Conservation (phyloP, 257 asterid species). For the Capsicum pubescens region DNA sequence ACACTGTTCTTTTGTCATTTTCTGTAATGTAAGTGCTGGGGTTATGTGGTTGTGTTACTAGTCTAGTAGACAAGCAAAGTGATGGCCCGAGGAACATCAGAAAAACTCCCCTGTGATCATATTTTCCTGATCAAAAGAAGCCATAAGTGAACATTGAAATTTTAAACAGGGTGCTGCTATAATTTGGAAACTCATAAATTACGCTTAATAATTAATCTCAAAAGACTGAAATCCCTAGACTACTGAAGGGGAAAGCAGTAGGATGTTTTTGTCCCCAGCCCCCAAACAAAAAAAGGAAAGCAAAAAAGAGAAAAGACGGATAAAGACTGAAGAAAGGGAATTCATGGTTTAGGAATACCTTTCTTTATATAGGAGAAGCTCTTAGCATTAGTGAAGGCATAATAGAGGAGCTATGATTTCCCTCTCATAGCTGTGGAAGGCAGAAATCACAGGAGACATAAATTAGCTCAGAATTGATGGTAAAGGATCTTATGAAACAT, state of each 20-base stretch:
- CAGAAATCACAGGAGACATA: neutral
- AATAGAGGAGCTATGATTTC: neutral
- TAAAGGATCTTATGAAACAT: slow-evolving; percentile 10
- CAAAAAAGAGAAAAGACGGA: neutral
- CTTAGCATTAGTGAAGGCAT: neutral
- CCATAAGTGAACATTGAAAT: neutral
- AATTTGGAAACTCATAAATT: neutral
- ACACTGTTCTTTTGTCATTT: neutral
- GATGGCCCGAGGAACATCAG: slow-evolving; percentile 1
- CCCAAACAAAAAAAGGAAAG: neutral
- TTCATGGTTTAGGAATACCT: neutral
- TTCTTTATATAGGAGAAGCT: neutral
- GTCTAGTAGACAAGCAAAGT: neutral
- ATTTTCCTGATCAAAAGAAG: neutral
- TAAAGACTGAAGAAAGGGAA: neutral
- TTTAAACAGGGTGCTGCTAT: neutral
- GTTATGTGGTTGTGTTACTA: neutral
- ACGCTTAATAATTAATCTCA: slow-evolving; percentile 10
- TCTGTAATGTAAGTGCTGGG: slow-evolving; percentile 5
- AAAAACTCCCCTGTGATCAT: neutral
- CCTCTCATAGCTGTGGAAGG: slow-evolving; percentile 15
- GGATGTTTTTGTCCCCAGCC: neutral
- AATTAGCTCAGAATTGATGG: neutral
- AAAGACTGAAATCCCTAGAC: slow-evolving; percentile 23
- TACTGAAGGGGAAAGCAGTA: neutral